A percentile compares a stretch with the other conserved stretches of the same genome.
phyloP scores from a whole-genome alignment of 2,329 filamentous ascomycete genomes.

The Teratosphaeriaceae sp. region DNA sequence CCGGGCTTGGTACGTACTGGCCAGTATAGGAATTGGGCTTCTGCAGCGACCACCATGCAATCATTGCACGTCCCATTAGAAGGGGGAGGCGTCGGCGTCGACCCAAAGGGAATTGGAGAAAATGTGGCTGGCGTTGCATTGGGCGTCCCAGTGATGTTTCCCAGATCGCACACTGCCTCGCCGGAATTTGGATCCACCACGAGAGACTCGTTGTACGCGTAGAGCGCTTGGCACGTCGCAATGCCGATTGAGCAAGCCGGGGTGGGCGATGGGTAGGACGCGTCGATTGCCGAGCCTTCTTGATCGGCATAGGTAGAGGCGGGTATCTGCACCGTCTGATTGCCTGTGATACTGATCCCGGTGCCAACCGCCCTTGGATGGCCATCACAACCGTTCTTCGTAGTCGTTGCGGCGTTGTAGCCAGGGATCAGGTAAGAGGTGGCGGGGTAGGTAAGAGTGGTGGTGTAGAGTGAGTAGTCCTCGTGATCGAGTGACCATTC shows the following conservation, averaged over 20 bases:
- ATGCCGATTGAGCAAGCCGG: not conserved
- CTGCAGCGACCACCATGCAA: not conserved
- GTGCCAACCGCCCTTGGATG: not conserved
- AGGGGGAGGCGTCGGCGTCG: too few relatives aligned
- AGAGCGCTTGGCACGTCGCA: not conserved
- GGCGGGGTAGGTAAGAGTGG: not conserved
- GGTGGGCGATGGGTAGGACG: not conserved
- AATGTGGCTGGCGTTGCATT: too few relatives aligned
- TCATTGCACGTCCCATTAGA: conserved; percentile 1
- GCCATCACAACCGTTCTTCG: not conserved
- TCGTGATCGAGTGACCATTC: not conserved
- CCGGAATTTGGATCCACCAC: not conserved
- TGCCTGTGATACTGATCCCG: not conserved
- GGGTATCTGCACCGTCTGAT: not conserved
- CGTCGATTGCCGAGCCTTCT: not conserved
- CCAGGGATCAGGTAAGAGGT: not conserved
- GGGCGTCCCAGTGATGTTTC: not conserved
- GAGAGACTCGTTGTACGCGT: not conserved
- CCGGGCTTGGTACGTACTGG: not conserved
- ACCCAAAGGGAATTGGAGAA: too few relatives aligned
- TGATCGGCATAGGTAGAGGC: not conserved
- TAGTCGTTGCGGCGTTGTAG: not conserved
- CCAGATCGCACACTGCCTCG: not conserved
- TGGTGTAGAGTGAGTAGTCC: not conserved
- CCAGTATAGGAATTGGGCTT: not conserved